Conservation (phyloP, 2,329 filamentous ascomycete genomes). For the Colletotrichum sp. region DNA sequence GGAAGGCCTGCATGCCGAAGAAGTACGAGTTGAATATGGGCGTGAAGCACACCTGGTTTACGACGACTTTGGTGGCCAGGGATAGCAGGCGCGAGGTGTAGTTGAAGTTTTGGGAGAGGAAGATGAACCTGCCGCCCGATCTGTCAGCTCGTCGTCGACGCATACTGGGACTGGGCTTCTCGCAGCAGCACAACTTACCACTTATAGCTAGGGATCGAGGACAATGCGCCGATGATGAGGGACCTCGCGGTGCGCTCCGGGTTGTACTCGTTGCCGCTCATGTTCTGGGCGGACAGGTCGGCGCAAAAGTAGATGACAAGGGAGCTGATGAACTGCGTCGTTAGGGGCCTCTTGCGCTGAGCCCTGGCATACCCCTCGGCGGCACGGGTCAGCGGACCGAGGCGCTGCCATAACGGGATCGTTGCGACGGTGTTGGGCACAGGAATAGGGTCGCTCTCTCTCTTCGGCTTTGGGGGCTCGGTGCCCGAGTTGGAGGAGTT, state of each 20-base stretch:
- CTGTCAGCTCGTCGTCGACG: not conserved
- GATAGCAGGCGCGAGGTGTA: slow-evolving; percentile 75
- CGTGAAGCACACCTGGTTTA: slow-evolving; percentile 84
- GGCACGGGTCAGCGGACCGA: slow-evolving; percentile 60
- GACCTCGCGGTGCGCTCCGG: slow-evolving; percentile 72
- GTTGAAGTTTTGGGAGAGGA: slow-evolving; percentile 83
- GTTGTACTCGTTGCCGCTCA: slow-evolving; percentile 69
- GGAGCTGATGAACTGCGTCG: slow-evolving; percentile 79
- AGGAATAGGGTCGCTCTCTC: slow-evolving; percentile 41
- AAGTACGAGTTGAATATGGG: slow-evolving; percentile 86
- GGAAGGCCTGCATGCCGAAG: slow-evolving; percentile 77
- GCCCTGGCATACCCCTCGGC: slow-evolving; percentile 69
- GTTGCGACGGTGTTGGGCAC: slow-evolving; percentile 45
- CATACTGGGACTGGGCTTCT: not conserved
- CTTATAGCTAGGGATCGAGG: slow-evolving; percentile 78
- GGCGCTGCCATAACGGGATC: slow-evolving; percentile 58
- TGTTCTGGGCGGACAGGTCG: slow-evolving; percentile 78
- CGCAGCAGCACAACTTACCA: slow-evolving; percentile 63
- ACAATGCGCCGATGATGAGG: slow-evolving; percentile 74
- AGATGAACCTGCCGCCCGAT: slow-evolving; percentile 68
- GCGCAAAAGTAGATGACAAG: slow-evolving; percentile 80
- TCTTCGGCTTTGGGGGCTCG: slow-evolving; percentile 17
- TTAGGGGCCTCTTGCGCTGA: slow-evolving; percentile 74
- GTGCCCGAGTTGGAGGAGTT: slow-evolving; percentile 26
- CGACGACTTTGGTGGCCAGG: slow-evolving; percentile 74